Conservation (phyloP, 2,329 filamentous ascomycete genomes). For the Cladosporium sphaerospermum region DNA sequence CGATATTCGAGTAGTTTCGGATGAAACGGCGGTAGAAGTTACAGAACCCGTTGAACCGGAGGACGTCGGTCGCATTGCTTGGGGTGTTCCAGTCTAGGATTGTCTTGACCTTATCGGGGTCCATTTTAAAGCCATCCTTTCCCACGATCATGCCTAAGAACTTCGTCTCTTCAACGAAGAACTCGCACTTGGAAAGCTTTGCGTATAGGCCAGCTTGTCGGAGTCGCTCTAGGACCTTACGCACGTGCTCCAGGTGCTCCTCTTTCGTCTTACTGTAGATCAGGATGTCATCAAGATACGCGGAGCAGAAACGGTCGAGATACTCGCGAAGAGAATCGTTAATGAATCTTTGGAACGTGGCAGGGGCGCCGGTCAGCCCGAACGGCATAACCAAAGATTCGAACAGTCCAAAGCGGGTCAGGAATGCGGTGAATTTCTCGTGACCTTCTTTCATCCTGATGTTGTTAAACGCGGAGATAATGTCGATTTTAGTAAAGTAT, state of each 20-base stretch:
- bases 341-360: constrained; percentile 13
- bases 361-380: constrained; percentile 9
- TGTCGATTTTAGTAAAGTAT: constrained; percentile 30
- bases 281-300: constrained; percentile 23
- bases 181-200: constrained; percentile 23
- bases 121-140: constrained; percentile 20
- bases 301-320: constrained; percentile 21
- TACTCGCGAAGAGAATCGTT: constrained; percentile 20
- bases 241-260: constrained; percentile 5
- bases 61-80: not conserved
- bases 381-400: constrained; percentile 32
- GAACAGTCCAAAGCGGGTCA: constrained; percentile 28
- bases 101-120: constrained; percentile 3
- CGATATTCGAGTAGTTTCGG: not conserved
- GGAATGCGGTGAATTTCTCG: constrained; percentile 32
- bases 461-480: constrained; percentile 29
- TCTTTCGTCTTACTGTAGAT: constrained; percentile 17
- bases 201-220: constrained; percentile 7
- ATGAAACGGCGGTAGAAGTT: not conserved
- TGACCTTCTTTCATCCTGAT: constrained; percentile 30
- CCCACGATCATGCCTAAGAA: constrained; percentile 23
- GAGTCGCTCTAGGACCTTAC: not conserved
- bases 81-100: not conserved
- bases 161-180: constrained; percentile 25
- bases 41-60: not conserved